Evolutionary conservation across 2,329 filamentous ascomycete species (phyloP).

Genomic region (Amphichorda felina): DNA sequence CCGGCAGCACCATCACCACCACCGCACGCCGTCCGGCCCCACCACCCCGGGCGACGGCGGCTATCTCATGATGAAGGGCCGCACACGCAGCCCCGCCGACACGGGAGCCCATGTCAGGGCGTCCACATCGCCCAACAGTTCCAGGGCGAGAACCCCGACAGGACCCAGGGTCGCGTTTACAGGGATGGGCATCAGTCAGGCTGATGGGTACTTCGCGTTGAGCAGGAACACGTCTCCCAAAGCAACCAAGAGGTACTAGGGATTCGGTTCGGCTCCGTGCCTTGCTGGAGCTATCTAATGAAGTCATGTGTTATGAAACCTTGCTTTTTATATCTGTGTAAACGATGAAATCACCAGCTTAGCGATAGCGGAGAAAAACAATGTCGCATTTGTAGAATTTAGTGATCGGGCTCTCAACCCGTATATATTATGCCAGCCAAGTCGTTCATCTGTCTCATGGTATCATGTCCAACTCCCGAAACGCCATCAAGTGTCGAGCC

Average conservation of each 20-base stretch:
- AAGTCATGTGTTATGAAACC: too few relatives aligned
- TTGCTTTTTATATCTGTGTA: too few relatives aligned
- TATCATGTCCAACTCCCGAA: conserved; percentile 2
- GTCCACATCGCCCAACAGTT: conserved; percentile 31
- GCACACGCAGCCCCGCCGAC: conserved; percentile 13
- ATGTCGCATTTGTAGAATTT: too few relatives aligned
- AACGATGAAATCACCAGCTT: too few relatives aligned
- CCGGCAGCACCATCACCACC: conserved; percentile 13
- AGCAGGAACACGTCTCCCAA: conserved; percentile 15
- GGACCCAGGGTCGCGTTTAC: conserved; percentile 15
- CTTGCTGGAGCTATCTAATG: too few relatives aligned
- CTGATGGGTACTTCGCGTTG: conserved; percentile 31
- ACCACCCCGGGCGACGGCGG: conserved; percentile 25
- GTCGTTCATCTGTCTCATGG: conserved; percentile 1
- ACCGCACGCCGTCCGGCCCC: conserved; percentile 27
- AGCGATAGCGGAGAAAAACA: too few relatives aligned
- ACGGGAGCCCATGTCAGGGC: background rate
- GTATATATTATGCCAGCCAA: too few relatives aligned
- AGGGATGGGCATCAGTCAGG: conserved; percentile 11
- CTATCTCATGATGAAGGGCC: conserved; percentile 31
- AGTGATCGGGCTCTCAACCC: too few relatives aligned
- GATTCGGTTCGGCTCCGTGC: too few relatives aligned
- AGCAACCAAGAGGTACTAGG: conserved; percentile 13
- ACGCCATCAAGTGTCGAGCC: too few relatives aligned
- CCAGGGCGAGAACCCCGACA: conserved; percentile 35